Percentiles rank a stretch among this genome's conserved stretches.
Conservation (phyloP, 2,329 filamentous ascomycete genomes). For the Pochonia chlamydosporia region DNA sequence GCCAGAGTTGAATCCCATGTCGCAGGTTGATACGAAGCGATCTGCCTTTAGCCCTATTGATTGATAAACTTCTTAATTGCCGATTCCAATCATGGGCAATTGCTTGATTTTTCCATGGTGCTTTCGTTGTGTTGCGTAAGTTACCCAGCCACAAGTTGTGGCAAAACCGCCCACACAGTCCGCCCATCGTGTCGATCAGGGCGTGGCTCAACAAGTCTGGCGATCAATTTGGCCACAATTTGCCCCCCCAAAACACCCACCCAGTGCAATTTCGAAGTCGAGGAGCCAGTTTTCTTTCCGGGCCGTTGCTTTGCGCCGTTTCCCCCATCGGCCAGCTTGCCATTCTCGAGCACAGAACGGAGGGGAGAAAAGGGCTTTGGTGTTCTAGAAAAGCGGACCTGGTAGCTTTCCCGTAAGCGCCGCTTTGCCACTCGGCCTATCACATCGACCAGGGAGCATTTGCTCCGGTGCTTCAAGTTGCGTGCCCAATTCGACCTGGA, state of each 20-base stretch:
- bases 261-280: too few relatives aligned
- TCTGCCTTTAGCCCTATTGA: too few relatives aligned
- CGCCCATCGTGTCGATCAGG: background rate
- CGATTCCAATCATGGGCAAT: too few relatives aligned
- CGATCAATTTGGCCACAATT: background rate
- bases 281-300: too few relatives aligned
- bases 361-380: background rate
- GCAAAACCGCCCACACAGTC: background rate
- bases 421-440: constrained; percentile 6
- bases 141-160: background rate
- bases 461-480: constrained; percentile 8
- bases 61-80: too few relatives aligned
- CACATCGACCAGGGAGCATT: constrained; percentile 8
- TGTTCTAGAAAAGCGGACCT: constrained; percentile 12
- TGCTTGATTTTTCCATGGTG: too few relatives aligned
- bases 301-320: background rate
- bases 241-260: too few relatives aligned
- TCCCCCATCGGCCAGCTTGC: background rate
- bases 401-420: constrained; percentile 4
- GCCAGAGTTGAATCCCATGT: too few relatives aligned
- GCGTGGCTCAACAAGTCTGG: background rate
- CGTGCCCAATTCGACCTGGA: constrained; percentile 3
- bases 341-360: background rate
- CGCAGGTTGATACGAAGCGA: too few relatives aligned
- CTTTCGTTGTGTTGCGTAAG: background rate